These are phyloP conservation scores for Striga asiatica DNA, from an alignment of 257 asterid genomes.

Conservation along the genomic window DNA sequence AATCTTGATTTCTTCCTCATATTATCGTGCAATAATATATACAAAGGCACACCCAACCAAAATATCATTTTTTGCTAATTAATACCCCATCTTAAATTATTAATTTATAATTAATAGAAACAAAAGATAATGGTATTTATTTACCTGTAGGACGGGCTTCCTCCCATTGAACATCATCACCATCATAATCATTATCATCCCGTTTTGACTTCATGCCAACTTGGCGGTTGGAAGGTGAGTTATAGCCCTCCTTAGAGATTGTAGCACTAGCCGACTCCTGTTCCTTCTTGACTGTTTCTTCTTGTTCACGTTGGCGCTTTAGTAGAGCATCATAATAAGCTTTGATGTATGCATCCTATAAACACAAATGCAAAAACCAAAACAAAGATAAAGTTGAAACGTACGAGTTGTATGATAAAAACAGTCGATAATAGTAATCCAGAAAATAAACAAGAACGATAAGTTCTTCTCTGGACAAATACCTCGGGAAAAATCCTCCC, in stretches of 20 bases:
- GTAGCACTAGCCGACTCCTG: constrained; percentile 23
- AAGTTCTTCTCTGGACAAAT: too few species aligned
- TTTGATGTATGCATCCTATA: constrained; percentile 70
- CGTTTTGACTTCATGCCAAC: constrained; percentile 77
- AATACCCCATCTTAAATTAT: not conserved
- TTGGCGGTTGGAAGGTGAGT: constrained; percentile 45
- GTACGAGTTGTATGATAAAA: too few species aligned
- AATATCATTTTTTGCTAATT: not conserved
- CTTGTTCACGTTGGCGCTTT: constrained; percentile 50
- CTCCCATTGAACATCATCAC: constrained; percentile 63
- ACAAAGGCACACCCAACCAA: not conserved
- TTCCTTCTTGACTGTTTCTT: constrained; percentile 37
- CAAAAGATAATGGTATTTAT: constrained; percentile 26
- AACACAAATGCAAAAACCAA: too few species aligned
- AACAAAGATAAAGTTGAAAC: too few species aligned
- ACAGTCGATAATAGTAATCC: too few species aligned
- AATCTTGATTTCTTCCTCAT: not conserved
- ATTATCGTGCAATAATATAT: not conserved
- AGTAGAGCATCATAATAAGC: constrained; percentile 84
- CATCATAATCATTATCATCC: constrained; percentile 47
- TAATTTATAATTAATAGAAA: not conserved
- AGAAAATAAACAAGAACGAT: too few species aligned
- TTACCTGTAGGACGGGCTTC: constrained; percentile 65
- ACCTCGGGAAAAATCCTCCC: too few species aligned
- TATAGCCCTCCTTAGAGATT: constrained; percentile 20